Base-by-base conservation (phyloP, 441 rosid genomes). In the Francoa sonchifolia region DNA sequence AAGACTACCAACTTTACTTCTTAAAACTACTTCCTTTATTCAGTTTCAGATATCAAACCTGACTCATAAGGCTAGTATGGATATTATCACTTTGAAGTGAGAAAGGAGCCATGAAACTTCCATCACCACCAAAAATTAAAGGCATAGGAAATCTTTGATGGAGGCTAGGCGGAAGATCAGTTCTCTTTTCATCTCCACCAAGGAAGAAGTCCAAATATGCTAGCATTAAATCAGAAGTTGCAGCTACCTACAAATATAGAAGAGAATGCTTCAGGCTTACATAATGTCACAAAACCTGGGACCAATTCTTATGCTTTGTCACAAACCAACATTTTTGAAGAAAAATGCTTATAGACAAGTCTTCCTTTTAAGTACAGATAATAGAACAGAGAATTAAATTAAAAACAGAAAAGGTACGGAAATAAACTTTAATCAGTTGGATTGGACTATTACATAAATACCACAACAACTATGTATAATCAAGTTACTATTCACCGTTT, bases 171-270 rank as follows among this genome's bases (percentile, higher is more conserved):
- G 99, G 99, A 63, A 85, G 93, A 57, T 93, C 97, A 16, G 73
- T 62, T 67, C 97, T 71, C 58, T 93, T 93, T 69, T 93, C 99
- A 66, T 93, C 99, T 27, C 99, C 97, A 10, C 99, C 99, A 57
- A 93, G 95, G 73, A 82, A 93, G 76, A 93, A 83, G 67, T 93
- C 99, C 63, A 84, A 53, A 74, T 88, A 88, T 37, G 93, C 99
- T 19, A 84, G 83, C 94, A 82, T 82, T 61, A 93, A 64, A 71
- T 88, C 99, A 31, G 99, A 67, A 57, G 87, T 82, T 33, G 97
- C 97, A 47, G 97, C 92, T 11, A 93, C 96, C 99, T 93, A 57
- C 19, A 62, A 36, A 27, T 17, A 55, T 11, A 43, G 18, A 52
- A 44, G 19, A 36, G 38, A 18, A 31, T 29, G 14, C 35, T 38